These are phyloP conservation scores for Aspergillus sp. DNA, from an alignment of 2,329 filamentous ascomycete species.

Conservation along the genomic window DNA sequence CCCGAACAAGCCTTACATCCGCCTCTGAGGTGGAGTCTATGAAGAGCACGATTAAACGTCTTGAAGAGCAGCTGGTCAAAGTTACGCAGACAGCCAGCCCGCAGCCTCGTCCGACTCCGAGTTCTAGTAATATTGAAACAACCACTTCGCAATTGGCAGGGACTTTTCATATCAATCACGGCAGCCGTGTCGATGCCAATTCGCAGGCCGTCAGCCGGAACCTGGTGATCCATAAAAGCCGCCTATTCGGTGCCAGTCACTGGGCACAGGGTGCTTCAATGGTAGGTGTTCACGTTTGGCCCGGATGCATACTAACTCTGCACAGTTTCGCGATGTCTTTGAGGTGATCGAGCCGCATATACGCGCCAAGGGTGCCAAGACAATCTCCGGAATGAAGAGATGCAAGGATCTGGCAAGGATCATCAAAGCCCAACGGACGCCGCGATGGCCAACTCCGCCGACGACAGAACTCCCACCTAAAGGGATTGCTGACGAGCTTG, in stretches of 20 bases:
- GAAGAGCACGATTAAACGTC: constrained; percentile 41
- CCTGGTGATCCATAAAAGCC: constrained; percentile 52
- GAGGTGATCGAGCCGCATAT: constrained; percentile 44
- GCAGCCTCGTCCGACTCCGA: constrained; percentile 18
- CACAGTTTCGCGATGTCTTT: constrained; percentile 36
- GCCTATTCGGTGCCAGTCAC: constrained; percentile 57
- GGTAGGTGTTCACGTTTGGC: constrained; percentile 34
- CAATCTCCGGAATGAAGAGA: constrained; percentile 41
- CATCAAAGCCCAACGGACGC: constrained; percentile 53
- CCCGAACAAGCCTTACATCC: constrained; percentile 23
- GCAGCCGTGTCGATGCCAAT: constrained; percentile 34
- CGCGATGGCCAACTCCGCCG: constrained; percentile 49
- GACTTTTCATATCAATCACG: constrained; percentile 46
- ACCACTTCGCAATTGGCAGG: constrained; percentile 42
- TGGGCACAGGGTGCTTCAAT: constrained; percentile 53
- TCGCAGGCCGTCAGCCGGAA: constrained; percentile 39
- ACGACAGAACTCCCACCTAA: constrained; percentile 46
- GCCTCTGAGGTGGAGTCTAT: constrained; percentile 39
- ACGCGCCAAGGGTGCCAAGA: constrained; percentile 39
- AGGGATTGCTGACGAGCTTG: constrained; percentile 48
- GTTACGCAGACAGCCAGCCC: constrained; percentile 17
- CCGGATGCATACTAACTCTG: not conserved
- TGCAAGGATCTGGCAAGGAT: constrained; percentile 55
- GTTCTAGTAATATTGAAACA: constrained; percentile 39
- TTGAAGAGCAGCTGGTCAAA: constrained; percentile 46